phyloP scores from a whole-genome alignment of 371 early-diverging fungal genomes.

The Blakeslea trispora region DNA sequence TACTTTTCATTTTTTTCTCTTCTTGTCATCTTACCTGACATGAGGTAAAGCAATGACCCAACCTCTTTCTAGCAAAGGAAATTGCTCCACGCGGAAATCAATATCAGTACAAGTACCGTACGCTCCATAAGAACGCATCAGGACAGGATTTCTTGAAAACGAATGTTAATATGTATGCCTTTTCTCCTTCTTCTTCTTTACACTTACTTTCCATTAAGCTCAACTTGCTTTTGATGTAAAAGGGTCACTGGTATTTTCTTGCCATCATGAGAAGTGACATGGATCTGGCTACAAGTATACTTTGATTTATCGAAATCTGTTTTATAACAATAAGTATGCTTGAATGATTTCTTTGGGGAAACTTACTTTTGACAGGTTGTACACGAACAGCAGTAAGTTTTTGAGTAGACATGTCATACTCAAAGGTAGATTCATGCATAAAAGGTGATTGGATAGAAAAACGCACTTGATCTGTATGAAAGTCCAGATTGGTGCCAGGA shows the following conservation, averaged over 20 bases:
- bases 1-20: background rate
- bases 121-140: conserved; percentile 83
- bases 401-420: conserved; percentile 65
- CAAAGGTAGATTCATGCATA: conserved; percentile 67
- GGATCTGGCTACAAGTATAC: conserved; percentile 55
- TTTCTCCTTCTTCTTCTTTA: too few species aligned
- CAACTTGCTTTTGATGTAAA: conserved; percentile 57
- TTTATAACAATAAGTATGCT: background rate
- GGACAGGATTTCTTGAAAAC: conserved; percentile 62
- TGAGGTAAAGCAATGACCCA: conserved; percentile 86
- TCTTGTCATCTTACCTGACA: conserved; percentile 58
- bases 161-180: too few species aligned
- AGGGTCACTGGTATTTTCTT: conserved; percentile 68
- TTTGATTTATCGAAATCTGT: conserved; percentile 55
- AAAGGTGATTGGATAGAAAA: conserved; percentile 73
- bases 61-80: conserved; percentile 77
- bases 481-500: conserved; percentile 72
- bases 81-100: conserved; percentile 79
- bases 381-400: conserved; percentile 48
- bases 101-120: conserved; percentile 82
- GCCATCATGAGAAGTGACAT: conserved; percentile 51
- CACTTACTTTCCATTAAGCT: conserved; percentile 49
- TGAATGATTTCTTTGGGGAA: background rate
- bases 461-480: conserved; percentile 66
- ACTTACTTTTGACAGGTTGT: conserved; percentile 54